Percentiles rank a stretch among this genome's conserved stretches.
These are phyloP conservation scores for Quercus gilva DNA, from an alignment of 306 rosid species.

Conservation along the genomic window DNA sequence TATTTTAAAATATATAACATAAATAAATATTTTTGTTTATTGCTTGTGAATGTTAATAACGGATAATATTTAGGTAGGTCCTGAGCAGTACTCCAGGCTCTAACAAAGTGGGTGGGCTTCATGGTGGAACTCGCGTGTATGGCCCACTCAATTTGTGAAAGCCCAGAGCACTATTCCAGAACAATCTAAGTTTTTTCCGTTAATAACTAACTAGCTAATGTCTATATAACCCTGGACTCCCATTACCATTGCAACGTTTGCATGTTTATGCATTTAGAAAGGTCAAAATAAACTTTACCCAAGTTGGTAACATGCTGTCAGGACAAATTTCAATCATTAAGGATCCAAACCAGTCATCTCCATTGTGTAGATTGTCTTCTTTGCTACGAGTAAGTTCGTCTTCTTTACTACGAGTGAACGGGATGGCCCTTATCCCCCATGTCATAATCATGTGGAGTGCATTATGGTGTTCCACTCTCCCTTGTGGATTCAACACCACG, in stretches of 20 bases:
- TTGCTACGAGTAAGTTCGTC: background rate
- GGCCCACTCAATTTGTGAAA: too few relatives aligned
- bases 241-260: too few relatives aligned
- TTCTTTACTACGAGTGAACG: background rate
- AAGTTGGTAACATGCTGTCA: background rate
- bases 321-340: background rate
- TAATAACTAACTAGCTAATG: too few relatives aligned
- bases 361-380: background rate
- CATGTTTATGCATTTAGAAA: too few relatives aligned
- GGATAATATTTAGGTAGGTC: too few relatives aligned
- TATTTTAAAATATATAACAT: too few relatives aligned
- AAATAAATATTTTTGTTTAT: too few relatives aligned
- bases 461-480: background rate
- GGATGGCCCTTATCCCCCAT: slow-evolving; percentile 12
- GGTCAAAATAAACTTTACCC: background rate
- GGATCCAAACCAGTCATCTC: background rate
- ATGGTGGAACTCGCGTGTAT: too few relatives aligned
- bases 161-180: accelerated
- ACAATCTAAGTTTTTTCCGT: too few relatives aligned
- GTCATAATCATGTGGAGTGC: slow-evolving; percentile 18
- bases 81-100: accelerated
- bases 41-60: too few relatives aligned
- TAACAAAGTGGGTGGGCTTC: too few relatives aligned
- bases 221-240: too few relatives aligned
- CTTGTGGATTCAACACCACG: slow-evolving; percentile 19